phyloP scores from a whole-genome alignment of 2,329 filamentous ascomycete species.

The Ceratocystis destructans region DNA sequence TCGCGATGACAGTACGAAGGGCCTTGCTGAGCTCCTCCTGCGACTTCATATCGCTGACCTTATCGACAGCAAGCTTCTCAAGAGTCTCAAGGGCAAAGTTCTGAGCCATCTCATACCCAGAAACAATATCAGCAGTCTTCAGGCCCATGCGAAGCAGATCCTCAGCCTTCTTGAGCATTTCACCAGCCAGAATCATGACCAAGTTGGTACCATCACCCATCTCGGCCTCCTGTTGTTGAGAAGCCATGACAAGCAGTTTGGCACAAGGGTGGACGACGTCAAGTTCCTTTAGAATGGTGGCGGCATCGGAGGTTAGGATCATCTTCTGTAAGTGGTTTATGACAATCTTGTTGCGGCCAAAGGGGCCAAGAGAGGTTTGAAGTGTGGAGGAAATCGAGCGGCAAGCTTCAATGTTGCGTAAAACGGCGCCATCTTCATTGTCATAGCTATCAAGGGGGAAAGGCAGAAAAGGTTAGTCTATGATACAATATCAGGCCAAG shows the following conservation, averaged over 20 bases:
- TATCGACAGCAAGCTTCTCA: slow-evolving; percentile 82
- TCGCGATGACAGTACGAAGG: slow-evolving; percentile 84
- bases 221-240: slow-evolving; percentile 96
- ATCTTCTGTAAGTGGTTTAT: slow-evolving; percentile 99
- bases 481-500: not conserved
- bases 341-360: slow-evolving; percentile 98
- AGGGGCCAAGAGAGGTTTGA: slow-evolving; percentile 90
- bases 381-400: slow-evolving; percentile 90
- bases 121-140: slow-evolving; percentile 95
- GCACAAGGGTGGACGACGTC: slow-evolving; percentile 97
- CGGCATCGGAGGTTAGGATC: slow-evolving; percentile 95
- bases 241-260: slow-evolving; percentile 96
- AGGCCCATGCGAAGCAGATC: slow-evolving; percentile 91
- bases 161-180: slow-evolving; percentile 93
- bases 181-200: slow-evolving; percentile 89
- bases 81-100: slow-evolving; percentile 72
- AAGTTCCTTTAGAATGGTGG: slow-evolving; percentile 91
- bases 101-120: slow-evolving; percentile 90
- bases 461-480: slow-evolving; percentile 7
- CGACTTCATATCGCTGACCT: slow-evolving; percentile 70
- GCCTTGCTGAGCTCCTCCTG: slow-evolving; percentile 84
- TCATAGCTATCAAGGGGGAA: slow-evolving; percentile 57
- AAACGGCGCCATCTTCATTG: slow-evolving; percentile 93
- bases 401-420: slow-evolving; percentile 98
- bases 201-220: slow-evolving; percentile 98